Percentiles rank a stretch among this genome's conserved stretches.
These are phyloP conservation scores for Penicillium expansum DNA, from an alignment of 2,329 filamentous ascomycete species.

Conservation along the genomic window DNA sequence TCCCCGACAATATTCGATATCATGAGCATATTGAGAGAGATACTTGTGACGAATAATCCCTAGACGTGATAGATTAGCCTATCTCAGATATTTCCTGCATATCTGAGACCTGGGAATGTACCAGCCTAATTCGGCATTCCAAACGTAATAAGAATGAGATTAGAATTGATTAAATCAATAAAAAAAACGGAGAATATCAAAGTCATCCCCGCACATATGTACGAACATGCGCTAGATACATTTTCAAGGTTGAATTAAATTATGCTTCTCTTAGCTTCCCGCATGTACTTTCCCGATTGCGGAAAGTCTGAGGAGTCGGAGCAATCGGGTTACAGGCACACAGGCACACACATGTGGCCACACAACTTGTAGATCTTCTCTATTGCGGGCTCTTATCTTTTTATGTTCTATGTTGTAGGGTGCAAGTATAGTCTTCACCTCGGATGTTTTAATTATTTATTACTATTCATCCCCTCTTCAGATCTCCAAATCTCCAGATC, in stretches of 20 bases:
- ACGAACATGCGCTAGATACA: neutral
- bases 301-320: neutral
- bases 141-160: neutral
- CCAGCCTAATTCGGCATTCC: neutral
- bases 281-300: conserved; percentile 3
- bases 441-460: neutral
- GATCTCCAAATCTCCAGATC: neutral
- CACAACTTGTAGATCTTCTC: neutral
- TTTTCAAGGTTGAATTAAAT: neutral
- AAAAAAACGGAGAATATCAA: too few relatives aligned
- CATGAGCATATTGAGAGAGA: too few relatives aligned
- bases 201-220: neutral
- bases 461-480: neutral
- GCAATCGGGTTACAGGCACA: too few relatives aligned
- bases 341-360: too few relatives aligned
- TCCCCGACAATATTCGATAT: too few relatives aligned
- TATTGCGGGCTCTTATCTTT: neutral
- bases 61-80: too few relatives aligned
- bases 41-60: too few relatives aligned
- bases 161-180: too few relatives aligned
- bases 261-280: neutral
- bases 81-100: too few relatives aligned
- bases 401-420: too few relatives aligned
- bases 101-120: too few relatives aligned
- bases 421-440: neutral